Conservation (phyloP, 345 rosid genomes). For the Populus davidiana region DNA sequence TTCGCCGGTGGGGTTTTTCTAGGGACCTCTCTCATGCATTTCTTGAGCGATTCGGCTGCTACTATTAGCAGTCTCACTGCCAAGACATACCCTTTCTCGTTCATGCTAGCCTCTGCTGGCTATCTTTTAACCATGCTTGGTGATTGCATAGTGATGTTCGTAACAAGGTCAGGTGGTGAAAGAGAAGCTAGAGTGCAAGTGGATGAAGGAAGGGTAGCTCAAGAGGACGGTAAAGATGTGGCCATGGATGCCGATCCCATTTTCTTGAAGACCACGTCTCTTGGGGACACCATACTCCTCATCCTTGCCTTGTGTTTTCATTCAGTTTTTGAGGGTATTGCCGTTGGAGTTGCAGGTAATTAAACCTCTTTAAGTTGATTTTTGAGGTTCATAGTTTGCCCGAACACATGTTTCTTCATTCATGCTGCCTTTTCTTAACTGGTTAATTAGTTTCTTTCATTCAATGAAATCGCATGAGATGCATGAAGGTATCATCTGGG, state of each 20-base stretch:
- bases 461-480: too few relatives aligned
- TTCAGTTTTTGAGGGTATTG: slow-evolving; percentile 84
- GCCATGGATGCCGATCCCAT: slow-evolving; percentile 29
- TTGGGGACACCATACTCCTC: slow-evolving; percentile 71
- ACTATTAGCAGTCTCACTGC: slow-evolving; percentile 48
- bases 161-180: slow-evolving; percentile 19
- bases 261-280: slow-evolving; percentile 40
- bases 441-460: too few relatives aligned
- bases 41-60: slow-evolving; percentile 64
- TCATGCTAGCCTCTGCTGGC: slow-evolving; percentile 68
- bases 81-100: slow-evolving; percentile 65
- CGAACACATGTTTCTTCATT: not conserved
- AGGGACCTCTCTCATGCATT: slow-evolving; percentile 68
- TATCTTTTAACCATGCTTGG: slow-evolving; percentile 79
- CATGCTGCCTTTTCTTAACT: too few relatives aligned
- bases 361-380: not conserved
- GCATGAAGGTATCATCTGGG: too few relatives aligned
- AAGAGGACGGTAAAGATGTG: slow-evolving; percentile 12
- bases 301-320: slow-evolving; percentile 77
- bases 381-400: not conserved
- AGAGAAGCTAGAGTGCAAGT: slow-evolving; percentile 25
- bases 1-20: slow-evolving; percentile 80
- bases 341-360: slow-evolving; percentile 75
- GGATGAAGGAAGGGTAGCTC: slow-evolving; percentile 32
- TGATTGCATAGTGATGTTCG: slow-evolving; percentile 49